Base-by-base conservation (phyloP, 345 rosid genomes). In the Dimocarpus longan region DNA sequence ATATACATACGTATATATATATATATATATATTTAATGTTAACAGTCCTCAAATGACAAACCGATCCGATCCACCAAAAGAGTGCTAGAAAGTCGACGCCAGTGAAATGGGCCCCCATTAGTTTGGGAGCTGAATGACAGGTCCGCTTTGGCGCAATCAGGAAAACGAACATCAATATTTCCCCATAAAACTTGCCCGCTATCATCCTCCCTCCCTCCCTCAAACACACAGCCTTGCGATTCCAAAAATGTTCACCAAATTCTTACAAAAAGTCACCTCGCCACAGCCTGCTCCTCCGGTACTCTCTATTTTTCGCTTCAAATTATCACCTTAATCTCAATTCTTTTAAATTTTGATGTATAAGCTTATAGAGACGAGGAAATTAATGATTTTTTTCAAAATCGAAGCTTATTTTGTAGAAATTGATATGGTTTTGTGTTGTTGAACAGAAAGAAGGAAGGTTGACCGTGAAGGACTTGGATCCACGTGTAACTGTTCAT, bases 401-500 rank as follows among this genome's bases (percentile, higher is more conserved):
- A 32, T 32, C 37, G 2, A 32, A 16, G 59, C n/a, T 1, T 54
- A 5, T 54, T 54, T 54, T 54, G 59, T 54, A 16, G 5, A 54
- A 54, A 4, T 54, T 8, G n/a, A 22, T 60, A 21, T 66, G 43
- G 5, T 4, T n/a, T 8, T 60, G 10, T 22, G 65, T 60, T 60
- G 10, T 79, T 73, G 10, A 73, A 22, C 77, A 59, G 77, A 62
- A 52, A 57, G 43, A 73, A 77, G 90, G 80, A 85, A 77, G 75
- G 71, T 76, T 73, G 85, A 59, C 77, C 44, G 44, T 76, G 19
- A 72, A 79, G 68, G 91, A 93, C 70, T 75, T 95, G 86, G 82
- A 89, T 74, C 91, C 93, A 2, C 89, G 81, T 46, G 39, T 90
- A 66, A 74, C 81, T 66, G 16, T 90, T 75, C 99, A 95, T 83